Conservation (phyloP, 768 basidiomycete species). For the Russula foetens region DNA sequence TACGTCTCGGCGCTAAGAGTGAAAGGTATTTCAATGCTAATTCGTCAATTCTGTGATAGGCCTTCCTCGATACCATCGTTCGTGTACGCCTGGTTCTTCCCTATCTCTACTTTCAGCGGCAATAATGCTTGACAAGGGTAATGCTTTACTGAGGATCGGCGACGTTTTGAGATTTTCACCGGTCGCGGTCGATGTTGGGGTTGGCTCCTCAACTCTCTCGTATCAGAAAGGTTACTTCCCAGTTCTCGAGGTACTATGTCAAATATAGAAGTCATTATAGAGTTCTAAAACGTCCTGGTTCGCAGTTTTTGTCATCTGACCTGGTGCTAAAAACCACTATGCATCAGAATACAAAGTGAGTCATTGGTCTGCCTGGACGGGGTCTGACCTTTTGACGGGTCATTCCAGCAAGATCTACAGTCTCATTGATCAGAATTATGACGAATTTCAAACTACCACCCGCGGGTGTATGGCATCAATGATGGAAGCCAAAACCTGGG, state of each 20-base stretch:
- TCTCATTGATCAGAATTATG: slow-evolving; percentile 26
- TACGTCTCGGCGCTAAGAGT: too few relatives aligned
- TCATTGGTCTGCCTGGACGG: background rate
- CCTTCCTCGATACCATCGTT: slow-evolving; percentile 24
- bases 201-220: slow-evolving; percentile 18
- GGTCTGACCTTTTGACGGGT: background rate
- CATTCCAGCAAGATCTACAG: slow-evolving; percentile 20
- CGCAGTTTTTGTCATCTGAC: slow-evolving; percentile 27
- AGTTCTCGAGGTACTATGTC: slow-evolving; percentile 23
- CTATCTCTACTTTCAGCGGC: background rate
- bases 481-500: slow-evolving; percentile 23
- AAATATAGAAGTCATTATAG: background rate
- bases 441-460: slow-evolving; percentile 19
- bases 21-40: background rate
- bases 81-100: slow-evolving; percentile 15
- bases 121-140: slow-evolving; percentile 16
- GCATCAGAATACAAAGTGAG: slow-evolving; percentile 27
- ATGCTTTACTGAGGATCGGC: slow-evolving; percentile 26
- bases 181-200: slow-evolving; percentile 20
- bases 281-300: background rate
- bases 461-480: slow-evolving; percentile 22
- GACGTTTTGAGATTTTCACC: slow-evolving; percentile 25
- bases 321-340: slow-evolving; percentile 27
- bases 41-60: slow-evolving; percentile 10
- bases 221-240: slow-evolving; percentile 30